These are phyloP conservation scores for Botryosphaeria dothidea DNA, from an alignment of 2,329 filamentous ascomycete genomes.

Conservation along the genomic window DNA sequence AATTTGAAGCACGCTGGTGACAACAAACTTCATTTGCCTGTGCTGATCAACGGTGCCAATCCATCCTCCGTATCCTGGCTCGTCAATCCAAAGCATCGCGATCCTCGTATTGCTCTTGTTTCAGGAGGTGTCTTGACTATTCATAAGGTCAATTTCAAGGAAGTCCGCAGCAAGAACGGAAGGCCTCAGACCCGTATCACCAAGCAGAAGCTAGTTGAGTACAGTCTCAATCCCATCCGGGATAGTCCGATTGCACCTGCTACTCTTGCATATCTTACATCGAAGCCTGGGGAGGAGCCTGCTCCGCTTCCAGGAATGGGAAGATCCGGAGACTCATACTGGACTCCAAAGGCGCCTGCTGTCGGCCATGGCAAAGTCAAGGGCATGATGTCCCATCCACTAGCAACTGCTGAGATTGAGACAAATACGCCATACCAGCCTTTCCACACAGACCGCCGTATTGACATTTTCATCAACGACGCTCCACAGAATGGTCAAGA, in stretches of 20 bases:
- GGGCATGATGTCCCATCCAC: slow-evolving; percentile 22
- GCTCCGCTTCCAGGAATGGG: slow-evolving; percentile 11
- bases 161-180: slow-evolving; percentile 37
- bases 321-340: slow-evolving; percentile 8
- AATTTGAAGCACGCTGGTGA: slow-evolving; percentile 74
- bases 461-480: slow-evolving; percentile 66
- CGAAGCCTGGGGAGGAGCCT: slow-evolving; percentile 28
- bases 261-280: slow-evolving; percentile 32
- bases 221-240: slow-evolving; percentile 64
- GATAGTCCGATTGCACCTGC: slow-evolving; percentile 50
- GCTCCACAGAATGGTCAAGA: slow-evolving; percentile 29
- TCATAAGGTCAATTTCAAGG: slow-evolving; percentile 59
- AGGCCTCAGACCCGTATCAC: slow-evolving; percentile 46
- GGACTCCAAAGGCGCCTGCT: slow-evolving; percentile 10
- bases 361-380: neutral
- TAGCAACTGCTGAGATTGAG: slow-evolving; percentile 86
- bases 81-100: slow-evolving; percentile 52
- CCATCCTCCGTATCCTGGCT: slow-evolving; percentile 67
- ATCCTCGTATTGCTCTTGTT: slow-evolving; percentile 57
- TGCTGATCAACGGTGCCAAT: slow-evolving; percentile 54
- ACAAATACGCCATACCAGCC: slow-evolving; percentile 94
- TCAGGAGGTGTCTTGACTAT: slow-evolving; percentile 67
- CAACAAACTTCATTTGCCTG: slow-evolving; percentile 70
- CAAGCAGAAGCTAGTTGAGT: slow-evolving; percentile 64
- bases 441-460: slow-evolving; percentile 87